A percentile compares a stretch with the other conserved stretches of the same genome.
Evolutionary conservation across 306 rosid genomes (phyloP).

Genomic region (Inga leiocalycina): DNA sequence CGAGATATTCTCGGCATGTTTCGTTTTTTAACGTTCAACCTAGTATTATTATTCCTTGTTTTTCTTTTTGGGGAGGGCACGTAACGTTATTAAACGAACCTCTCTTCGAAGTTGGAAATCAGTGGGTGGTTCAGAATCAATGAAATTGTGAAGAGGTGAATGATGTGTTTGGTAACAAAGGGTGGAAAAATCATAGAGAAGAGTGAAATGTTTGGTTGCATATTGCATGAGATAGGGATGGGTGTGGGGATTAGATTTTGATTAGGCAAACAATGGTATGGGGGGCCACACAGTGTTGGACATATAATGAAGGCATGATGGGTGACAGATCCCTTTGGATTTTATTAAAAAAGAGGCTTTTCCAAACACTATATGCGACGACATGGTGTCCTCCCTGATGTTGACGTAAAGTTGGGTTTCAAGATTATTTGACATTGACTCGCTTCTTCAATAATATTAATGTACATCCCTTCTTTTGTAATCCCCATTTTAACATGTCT

Average conservation of each 20-base stretch:
- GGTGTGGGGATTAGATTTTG: background rate
- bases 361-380: slow-evolving; percentile 44
- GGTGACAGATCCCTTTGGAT: slow-evolving; percentile 37
- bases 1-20: background rate
- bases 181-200: background rate
- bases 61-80: too few species aligned
- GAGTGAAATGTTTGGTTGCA: slow-evolving; percentile 6
- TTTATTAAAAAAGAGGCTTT: slow-evolving; percentile 43
- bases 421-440: slow-evolving; percentile 51
- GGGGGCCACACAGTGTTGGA: slow-evolving; percentile 24
- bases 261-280: background rate
- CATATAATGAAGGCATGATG: slow-evolving; percentile 31
- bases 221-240: slow-evolving; percentile 23
- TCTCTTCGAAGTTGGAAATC: background rate
- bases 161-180: too few species aligned
- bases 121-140: background rate
- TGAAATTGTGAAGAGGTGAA: background rate
- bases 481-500: slow-evolving; percentile 15
- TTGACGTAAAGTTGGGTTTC: slow-evolving; percentile 59
- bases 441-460: slow-evolving; percentile 19
- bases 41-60: too few species aligned
- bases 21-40: background rate
- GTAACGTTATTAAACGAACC: too few species aligned
- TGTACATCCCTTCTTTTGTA: slow-evolving; percentile 34
- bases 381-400: slow-evolving; percentile 36